Base-by-base conservation (phyloP, 2,329 filamentous ascomycete species). In the Phialophora expanda region DNA sequence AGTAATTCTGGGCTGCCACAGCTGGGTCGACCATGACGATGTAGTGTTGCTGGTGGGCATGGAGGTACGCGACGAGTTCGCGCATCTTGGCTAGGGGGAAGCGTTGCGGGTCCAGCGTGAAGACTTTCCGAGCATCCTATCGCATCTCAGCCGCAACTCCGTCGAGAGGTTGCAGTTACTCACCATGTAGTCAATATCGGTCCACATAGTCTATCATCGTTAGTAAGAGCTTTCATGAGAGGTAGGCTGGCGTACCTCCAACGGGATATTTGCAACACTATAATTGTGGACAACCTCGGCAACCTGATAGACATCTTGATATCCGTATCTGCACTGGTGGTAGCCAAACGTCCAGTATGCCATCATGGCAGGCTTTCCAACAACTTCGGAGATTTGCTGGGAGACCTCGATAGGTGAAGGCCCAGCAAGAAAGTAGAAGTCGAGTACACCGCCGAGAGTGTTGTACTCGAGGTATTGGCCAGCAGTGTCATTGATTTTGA, bases 401-500 rank as follows among this genome's bases (percentile, higher is more conserved):
- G 85, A 80, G 0, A 88, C 86, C 11, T 87, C 84, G 46, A 85
- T 77, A 0, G 87, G 85, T 0, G 79, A 82, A 0, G 86, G 85
- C 0, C 87, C 88, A 8, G 85, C 81, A 9, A 89, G 72, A 73
- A 90, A 89, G 73, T 89, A 89, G 59, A 90, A 85, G 75, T 94
- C 92, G 1, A 95, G 75, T 22, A 93, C 84, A 9, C 92, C 91
- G 6, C 91, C 91, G 0, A 94, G 82, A 0, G 87, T 86, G 75
- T 93, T 92, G 79, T 93, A 95, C 77, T 93, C 90, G 4, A 95
- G 83, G 65, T 89, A 92, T 74, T 93, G 87, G 26, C 81, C 76
- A 4, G 81, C 77, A 1, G 85, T 85, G 68, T 87, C 85, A 74
- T 92, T 85, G 75, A 93, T 87, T 71, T 89, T 89, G 75, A 93